A percentile compares a stretch with the other conserved stretches of the same genome.
phyloP scores from a whole-genome alignment of 371 early-diverging fungal genomes.

The Enterocytospora artemiae region DNA sequence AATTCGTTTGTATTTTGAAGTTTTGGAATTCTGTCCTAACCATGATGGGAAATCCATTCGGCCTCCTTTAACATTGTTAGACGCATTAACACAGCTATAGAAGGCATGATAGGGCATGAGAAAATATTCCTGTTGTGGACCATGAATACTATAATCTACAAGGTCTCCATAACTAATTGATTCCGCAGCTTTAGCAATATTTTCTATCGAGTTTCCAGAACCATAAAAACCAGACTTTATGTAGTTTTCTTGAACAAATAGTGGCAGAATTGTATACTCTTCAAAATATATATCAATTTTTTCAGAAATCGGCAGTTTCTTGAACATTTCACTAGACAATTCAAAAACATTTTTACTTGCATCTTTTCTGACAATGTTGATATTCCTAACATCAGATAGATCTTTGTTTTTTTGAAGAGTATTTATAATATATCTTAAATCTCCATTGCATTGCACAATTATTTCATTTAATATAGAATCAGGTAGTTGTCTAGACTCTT shows the following conservation, averaged over 20 bases:
- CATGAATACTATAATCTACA: slow-evolving; percentile 68
- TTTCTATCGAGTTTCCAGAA: slow-evolving; percentile 4
- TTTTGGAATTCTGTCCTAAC: slow-evolving; percentile 81
- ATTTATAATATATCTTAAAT: slow-evolving; percentile 94
- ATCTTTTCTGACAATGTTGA: slow-evolving; percentile 65
- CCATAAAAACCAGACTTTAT: slow-evolving; percentile 28
- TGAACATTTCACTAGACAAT: slow-evolving; percentile 65
- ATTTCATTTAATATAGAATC: slow-evolving; percentile 74
- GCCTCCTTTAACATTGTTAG: slow-evolving; percentile 56
- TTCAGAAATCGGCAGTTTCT: slow-evolving; percentile 61
- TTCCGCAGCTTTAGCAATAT: slow-evolving; percentile 66
- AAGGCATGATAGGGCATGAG: slow-evolving; percentile 79
- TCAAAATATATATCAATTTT: slow-evolving; percentile 80
- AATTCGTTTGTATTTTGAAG: slow-evolving; percentile 63
- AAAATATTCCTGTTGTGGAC: slow-evolving; percentile 70
- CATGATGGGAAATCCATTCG: slow-evolving; percentile 61
- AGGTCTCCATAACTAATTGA: slow-evolving; percentile 73
- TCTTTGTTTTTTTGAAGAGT: slow-evolving; percentile 62
- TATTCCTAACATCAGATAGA: background rate
- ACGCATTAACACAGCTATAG: slow-evolving; percentile 73
- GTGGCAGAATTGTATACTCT: slow-evolving; percentile 73
- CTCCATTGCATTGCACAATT: slow-evolving; percentile 70
- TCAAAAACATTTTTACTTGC: slow-evolving; percentile 71
- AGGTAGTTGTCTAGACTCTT: slow-evolving; percentile 68
- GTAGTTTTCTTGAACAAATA: slow-evolving; percentile 73